These are phyloP conservation scores for Sabuloglossum arenarium DNA, from an alignment of 495 filamentous ascomycete species.

Conservation along the genomic window DNA sequence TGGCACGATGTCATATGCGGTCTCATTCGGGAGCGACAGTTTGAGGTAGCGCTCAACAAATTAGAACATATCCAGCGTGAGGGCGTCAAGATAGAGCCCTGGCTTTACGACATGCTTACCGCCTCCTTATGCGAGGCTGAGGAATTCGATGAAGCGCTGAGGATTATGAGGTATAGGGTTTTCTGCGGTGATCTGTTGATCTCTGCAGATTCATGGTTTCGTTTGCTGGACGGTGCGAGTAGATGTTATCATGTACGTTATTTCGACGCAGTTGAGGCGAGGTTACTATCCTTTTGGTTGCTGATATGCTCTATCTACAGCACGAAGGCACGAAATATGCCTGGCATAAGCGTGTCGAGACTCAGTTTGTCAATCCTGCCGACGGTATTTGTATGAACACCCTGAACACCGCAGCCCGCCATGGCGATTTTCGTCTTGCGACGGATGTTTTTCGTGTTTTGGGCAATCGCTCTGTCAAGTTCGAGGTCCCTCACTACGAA, in stretches of 20 bases:
- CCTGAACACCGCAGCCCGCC: constrained; percentile 43
- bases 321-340: constrained; percentile 36
- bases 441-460: constrained; percentile 38
- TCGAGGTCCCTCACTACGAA: constrained; percentile 53
- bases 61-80: constrained; percentile 42
- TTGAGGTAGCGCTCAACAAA: constrained; percentile 60
- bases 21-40: constrained; percentile 55
- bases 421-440: constrained; percentile 46
- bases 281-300: constrained; percentile 6
- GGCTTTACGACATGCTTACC: constrained; percentile 57
- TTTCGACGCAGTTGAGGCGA: constrained; percentile 4
- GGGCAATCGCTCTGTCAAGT: constrained; percentile 25
- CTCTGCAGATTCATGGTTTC: constrained; percentile 35
- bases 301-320: constrained; percentile 17
- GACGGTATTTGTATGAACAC: constrained; percentile 41
- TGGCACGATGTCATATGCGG: constrained; percentile 50
- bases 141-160: constrained; percentile 56
- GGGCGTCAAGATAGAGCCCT: constrained; percentile 33
- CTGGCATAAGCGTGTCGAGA: constrained; percentile 37
- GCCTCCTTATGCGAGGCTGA: constrained; percentile 44
- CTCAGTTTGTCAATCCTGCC: constrained; percentile 40
- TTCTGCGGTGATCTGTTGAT: constrained; percentile 24
- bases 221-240: constrained; percentile 49
- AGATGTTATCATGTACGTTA: constrained; percentile 23
- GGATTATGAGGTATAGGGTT: constrained; percentile 34